Evolutionary conservation across 1,284 basidiomycete genomes (phyloP).

Genomic region (Sporisorium iseilematis-ciliati): DNA sequence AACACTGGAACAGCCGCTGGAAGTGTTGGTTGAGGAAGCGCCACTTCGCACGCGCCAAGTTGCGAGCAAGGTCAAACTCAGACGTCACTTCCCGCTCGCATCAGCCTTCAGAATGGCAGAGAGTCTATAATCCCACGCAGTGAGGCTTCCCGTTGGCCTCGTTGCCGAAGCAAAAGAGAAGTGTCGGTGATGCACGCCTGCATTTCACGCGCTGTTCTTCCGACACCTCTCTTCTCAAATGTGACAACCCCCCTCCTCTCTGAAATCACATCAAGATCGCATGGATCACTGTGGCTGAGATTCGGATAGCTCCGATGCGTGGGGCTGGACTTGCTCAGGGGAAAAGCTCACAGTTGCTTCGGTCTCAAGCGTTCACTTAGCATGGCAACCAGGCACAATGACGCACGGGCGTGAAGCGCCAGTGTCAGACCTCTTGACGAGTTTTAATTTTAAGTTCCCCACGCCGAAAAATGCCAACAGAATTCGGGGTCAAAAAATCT

Average conservation of each 20-base stretch:
- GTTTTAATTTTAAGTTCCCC: background rate
- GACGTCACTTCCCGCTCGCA: constrained; percentile 6
- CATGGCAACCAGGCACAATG: constrained; percentile 1
- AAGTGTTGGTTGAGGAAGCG: constrained; percentile 5
- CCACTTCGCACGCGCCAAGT: constrained; percentile 1
- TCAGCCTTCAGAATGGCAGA: background rate
- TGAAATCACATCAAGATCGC: constrained; percentile 5
- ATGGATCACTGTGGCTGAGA: background rate
- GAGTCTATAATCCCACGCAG: background rate
- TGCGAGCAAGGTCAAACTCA: background rate
- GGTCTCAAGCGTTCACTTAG: background rate
- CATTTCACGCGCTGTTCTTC: constrained; percentile 36
- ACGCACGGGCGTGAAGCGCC: background rate
- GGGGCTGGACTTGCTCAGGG: background rate
- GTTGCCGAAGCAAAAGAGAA: background rate
- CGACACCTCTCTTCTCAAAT: background rate
- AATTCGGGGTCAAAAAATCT: background rate
- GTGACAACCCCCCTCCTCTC: background rate
- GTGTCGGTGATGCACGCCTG: constrained; percentile 15
- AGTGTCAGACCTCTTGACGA: background rate
- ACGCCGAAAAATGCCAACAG: background rate
- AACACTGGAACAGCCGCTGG: constrained; percentile 12
- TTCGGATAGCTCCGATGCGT: background rate
- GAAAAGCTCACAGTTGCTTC: background rate
- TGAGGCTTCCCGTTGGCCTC: background rate